Percentiles rank a stretch among this genome's conserved stretches.
phyloP scores from a whole-genome alignment of 768 basidiomycete genomes.

The Lactarius akahatsu region DNA sequence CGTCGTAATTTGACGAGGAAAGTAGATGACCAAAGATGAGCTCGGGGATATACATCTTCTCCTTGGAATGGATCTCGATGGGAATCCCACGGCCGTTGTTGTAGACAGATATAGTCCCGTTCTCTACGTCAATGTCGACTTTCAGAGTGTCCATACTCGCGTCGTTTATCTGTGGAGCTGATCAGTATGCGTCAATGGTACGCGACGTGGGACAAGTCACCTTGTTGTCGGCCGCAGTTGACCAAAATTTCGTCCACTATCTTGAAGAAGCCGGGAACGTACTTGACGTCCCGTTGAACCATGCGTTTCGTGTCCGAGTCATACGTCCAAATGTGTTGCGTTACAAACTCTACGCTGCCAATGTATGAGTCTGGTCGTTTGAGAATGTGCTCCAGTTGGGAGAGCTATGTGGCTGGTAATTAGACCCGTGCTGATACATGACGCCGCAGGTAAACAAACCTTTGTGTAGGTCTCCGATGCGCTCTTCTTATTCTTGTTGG shows the following conservation, averaged over 20 bases:
- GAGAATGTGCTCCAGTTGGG: conserved; percentile 92
- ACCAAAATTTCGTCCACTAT: conserved; percentile 99
- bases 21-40: conserved; percentile 95
- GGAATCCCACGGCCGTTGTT: conserved; percentile 98
- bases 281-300: conserved; percentile 78
- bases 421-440: neutral
- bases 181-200: conserved; percentile 3
- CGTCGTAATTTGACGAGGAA: conserved; percentile 96
- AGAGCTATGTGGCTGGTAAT: conserved; percentile 54
- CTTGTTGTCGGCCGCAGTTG: conserved; percentile 99
- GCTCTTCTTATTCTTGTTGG: conserved; percentile 74
- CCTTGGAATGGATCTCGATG: conserved; percentile 89
- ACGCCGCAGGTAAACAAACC: conserved; percentile 42
- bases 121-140: conserved; percentile 80
- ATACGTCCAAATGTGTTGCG: conserved; percentile 91
- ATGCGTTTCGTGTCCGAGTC: conserved; percentile 83
- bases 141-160: conserved; percentile 88
- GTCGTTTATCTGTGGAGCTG: conserved; percentile 78
- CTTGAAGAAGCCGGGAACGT: conserved; percentile 98
- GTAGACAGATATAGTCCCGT: conserved; percentile 83
- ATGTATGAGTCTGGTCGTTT: conserved; percentile 95
- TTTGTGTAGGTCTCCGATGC: conserved; percentile 91
- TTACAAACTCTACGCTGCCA: conserved; percentile 88
- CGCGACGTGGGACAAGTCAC: conserved; percentile 44
- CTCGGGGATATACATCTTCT: conserved; percentile 95